Evolutionary conservation across 1,284 basidiomycete species (phyloP).

Genomic region (Tilletiopsis washingtonensis): DNA sequence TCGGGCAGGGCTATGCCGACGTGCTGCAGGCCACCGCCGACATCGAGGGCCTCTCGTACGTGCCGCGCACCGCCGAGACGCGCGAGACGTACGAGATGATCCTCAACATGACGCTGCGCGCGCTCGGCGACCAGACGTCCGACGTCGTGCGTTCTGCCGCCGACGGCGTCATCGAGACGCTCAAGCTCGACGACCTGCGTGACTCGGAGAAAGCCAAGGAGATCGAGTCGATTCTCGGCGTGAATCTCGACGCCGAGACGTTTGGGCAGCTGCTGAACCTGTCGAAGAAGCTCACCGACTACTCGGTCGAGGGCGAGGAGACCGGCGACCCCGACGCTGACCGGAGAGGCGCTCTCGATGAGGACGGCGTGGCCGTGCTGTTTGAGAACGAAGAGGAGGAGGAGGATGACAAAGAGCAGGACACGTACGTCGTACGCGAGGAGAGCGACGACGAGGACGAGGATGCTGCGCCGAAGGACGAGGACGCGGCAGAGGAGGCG

Average conservation of each 20-base stretch:
- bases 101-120: slow-evolving; percentile 59
- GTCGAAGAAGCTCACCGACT: slow-evolving; percentile 94
- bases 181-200: slow-evolving; percentile 84
- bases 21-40: slow-evolving; percentile 59
- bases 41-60: slow-evolving; percentile 84
- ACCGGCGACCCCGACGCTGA: slow-evolving; percentile 60
- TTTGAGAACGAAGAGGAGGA: slow-evolving; percentile 61
- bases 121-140: slow-evolving; percentile 85
- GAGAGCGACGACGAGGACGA: slow-evolving; percentile 63
- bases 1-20: slow-evolving; percentile 24
- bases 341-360: slow-evolving; percentile 71
- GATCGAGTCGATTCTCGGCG: slow-evolving; percentile 70
- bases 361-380: slow-evolving; percentile 52
- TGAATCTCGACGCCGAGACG: slow-evolving; percentile 59
- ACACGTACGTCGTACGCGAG: slow-evolving; percentile 67
- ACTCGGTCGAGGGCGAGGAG: slow-evolving; percentile 72
- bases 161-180: slow-evolving; percentile 76
- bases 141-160: slow-evolving; percentile 91
- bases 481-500: slow-evolving; percentile 52
- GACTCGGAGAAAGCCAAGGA: slow-evolving; percentile 98
- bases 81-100: slow-evolving; percentile 90
- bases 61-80: slow-evolving; percentile 87
- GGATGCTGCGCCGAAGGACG: slow-evolving; percentile 59
- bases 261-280: slow-evolving; percentile 82
- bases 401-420: slow-evolving; percentile 76